Evolutionary conservation across 2,329 filamentous ascomycete species (phyloP), one percentile per base, ranked within the genome.

Genomic region (Diaporthe citriasiana): DNA sequence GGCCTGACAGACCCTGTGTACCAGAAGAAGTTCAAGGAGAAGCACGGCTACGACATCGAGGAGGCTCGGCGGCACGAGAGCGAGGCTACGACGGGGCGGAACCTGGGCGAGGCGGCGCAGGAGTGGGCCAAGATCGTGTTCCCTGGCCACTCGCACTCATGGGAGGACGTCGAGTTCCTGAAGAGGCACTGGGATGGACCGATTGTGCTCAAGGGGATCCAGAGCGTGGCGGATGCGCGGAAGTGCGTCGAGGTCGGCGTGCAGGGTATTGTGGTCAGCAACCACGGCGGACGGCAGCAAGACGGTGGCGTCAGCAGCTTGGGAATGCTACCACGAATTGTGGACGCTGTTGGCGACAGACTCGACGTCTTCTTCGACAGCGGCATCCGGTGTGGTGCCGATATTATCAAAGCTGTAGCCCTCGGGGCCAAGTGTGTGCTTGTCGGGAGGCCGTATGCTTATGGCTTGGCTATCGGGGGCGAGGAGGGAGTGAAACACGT

Each of bases 151-250:
- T 85, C 87, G 25, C 83, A 91, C 19, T 87, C 78, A 10, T 94
- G 92, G 92, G 86, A 89, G 57, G 92, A 93, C 79, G 85, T 94
- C 1, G 83, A 86, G 6, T 94, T 92, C 91, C 79, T 94, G 30
- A 89, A 91, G 84, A 87, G 85, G 80, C 82, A 85, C 73, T 87
- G 89, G 42, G 87, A 87, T 0, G 85, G 90, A 10, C 84, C 91
- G 78, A 77, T 94, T 85, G 83, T 92, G 76, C 65, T 94, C 35
- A 95, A 94, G 81, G 93, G 93, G 0, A 89, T 95, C n/a, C 92
- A 94, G 83, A 89, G 88, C 19, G 88, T 89, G 0, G 84, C 85
- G 53, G 93, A 95, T 80, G 92, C 92, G 19, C 84, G 86, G 70
- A 86, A 84, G 77, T 90, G 90, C 2, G 86, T 91, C 47, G 86